phyloP scores from a whole-genome alignment of 768 basidiomycete species.

The Lactarius sanguifluus region DNA sequence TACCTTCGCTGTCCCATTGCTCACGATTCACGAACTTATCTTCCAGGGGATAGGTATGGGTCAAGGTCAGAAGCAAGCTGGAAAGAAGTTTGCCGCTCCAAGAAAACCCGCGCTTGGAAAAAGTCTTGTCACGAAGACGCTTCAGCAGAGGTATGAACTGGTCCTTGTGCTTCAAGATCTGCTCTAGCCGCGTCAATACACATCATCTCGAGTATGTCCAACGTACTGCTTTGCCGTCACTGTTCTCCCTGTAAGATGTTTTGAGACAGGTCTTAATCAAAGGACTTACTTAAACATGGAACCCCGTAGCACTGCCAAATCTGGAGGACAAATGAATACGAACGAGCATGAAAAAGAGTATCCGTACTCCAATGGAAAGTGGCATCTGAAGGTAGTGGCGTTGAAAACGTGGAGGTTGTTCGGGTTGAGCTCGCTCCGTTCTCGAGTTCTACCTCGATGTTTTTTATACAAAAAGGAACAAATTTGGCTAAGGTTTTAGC shows the following conservation, averaged over 20 bases:
- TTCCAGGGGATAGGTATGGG: slow-evolving; percentile 78
- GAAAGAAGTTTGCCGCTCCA: slow-evolving; percentile 78
- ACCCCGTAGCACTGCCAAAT: slow-evolving; percentile 75
- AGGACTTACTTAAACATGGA: slow-evolving; percentile 70
- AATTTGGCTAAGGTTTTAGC: slow-evolving; percentile 77
- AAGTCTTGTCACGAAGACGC: slow-evolving; percentile 65
- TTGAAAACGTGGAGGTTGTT: slow-evolving; percentile 64
- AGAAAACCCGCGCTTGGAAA: slow-evolving; percentile 79
- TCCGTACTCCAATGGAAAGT: slow-evolving; percentile 83
- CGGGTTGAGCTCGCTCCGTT: slow-evolving; percentile 76
- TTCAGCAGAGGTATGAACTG: slow-evolving; percentile 60
- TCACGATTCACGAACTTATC: slow-evolving; percentile 78
- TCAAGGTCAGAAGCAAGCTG: slow-evolving; percentile 68
- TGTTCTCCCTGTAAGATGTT: slow-evolving; percentile 20
- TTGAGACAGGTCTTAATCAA: background rate
- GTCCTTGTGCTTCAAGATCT: slow-evolving; percentile 66
- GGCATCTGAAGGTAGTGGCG: slow-evolving; percentile 73
- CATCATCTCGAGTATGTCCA: background rate
- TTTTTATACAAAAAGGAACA: slow-evolving; percentile 66
- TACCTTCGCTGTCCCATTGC: slow-evolving; percentile 74
- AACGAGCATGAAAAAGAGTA: background rate
- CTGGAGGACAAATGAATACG: slow-evolving; percentile 38
- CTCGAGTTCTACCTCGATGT: slow-evolving; percentile 76
- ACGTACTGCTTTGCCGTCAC: slow-evolving; percentile 60
- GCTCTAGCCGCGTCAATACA: slow-evolving; percentile 17